A percentile compares a stretch with the other conserved stretches of the same genome.
Evolutionary conservation across 768 basidiomycete species (phyloP).

Genomic region (Crassisporium funariophilum): DNA sequence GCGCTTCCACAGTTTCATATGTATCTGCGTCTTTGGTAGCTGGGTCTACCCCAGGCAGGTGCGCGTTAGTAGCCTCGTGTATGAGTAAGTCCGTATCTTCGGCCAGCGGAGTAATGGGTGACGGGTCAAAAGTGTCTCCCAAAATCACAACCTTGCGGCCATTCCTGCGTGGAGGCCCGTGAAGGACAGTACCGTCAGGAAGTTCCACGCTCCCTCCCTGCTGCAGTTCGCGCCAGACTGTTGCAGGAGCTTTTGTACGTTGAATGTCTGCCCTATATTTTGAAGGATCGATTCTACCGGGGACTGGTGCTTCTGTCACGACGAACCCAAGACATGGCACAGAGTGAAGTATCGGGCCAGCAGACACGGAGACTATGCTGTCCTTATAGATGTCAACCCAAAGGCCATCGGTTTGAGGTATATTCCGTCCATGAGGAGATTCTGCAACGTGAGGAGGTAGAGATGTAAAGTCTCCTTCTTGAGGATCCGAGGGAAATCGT

Average conservation of each 20-base stretch:
- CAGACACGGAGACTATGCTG: conserved; percentile 61
- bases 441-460: conserved; percentile 57
- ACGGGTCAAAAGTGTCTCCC: conserved; percentile 84
- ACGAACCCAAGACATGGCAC: conserved; percentile 84
- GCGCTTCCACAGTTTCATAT: conserved; percentile 58
- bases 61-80: conserved; percentile 91
- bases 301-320: conserved; percentile 65
- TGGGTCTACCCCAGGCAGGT: conserved; percentile 65
- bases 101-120: conserved; percentile 62
- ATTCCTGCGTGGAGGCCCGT: conserved; percentile 62
- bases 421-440: conserved; percentile 60
- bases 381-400: conserved; percentile 71
- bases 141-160: conserved; percentile 82
- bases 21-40: conserved; percentile 64
- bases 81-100: conserved; percentile 71
- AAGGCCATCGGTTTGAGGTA: conserved; percentile 55
- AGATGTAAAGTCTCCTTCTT: conserved; percentile 47
- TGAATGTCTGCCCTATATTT: conserved; percentile 69
- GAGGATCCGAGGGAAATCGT: conserved; percentile 61
- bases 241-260: conserved; percentile 69
- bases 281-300: conserved; percentile 75
- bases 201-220: conserved; percentile 64
- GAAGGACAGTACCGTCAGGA: conserved; percentile 70
- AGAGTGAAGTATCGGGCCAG: conserved; percentile 79
- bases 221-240: conserved; percentile 66